Evolutionary conservation across 2,329 filamentous ascomycete species (phyloP).

Genomic region (Cercospora sesami): DNA sequence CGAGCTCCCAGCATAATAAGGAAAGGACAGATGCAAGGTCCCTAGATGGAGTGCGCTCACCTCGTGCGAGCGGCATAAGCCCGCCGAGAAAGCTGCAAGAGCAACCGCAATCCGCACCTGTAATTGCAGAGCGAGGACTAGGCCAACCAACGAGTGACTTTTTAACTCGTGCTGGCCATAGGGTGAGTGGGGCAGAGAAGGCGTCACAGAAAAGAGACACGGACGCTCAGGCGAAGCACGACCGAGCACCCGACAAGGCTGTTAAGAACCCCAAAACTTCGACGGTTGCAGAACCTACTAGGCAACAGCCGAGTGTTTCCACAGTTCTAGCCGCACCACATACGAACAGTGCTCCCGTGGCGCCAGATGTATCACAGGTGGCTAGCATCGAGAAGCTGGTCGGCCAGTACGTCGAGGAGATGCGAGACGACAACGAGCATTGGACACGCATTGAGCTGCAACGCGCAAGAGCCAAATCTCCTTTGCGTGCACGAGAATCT

Average conservation of each 20-base stretch:
- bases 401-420: constrained; percentile 32
- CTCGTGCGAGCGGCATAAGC: neutral
- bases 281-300: neutral
- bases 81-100: neutral
- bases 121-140: neutral
- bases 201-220: neutral
- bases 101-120: neutral
- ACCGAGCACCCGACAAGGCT: neutral
- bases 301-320: neutral
- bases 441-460: constrained; percentile 28
- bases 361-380: neutral
- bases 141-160: neutral
- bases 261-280: neutral
- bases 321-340: neutral
- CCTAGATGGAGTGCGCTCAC: neutral
- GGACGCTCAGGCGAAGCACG: neutral
- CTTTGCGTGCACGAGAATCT: neutral
- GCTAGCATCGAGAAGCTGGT: constrained; percentile 28
- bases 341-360: too few relatives aligned
- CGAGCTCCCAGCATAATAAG: neutral
- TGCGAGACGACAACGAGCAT: constrained; percentile 34
- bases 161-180: neutral
- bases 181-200: neutral
- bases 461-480: constrained; percentile 23
- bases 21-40: neutral